These are phyloP conservation scores for Coelastrella sp. DNA, from an alignment of 139 green algal genomes.

Conservation along the genomic window DNA sequence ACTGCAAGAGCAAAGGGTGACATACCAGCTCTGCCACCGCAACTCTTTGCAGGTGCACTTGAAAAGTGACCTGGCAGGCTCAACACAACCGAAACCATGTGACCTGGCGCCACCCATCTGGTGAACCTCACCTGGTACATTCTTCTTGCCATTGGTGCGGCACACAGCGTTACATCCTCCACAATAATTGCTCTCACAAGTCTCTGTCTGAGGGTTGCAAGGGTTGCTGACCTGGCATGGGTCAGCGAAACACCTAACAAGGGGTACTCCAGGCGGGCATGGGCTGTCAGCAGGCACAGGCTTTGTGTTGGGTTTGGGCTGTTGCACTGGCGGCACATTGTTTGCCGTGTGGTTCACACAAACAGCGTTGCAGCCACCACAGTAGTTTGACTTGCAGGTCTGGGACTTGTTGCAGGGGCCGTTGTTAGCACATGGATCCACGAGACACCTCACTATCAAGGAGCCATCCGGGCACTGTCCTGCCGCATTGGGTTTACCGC, in stretches of 20 bases:
- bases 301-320: too few relatives aligned
- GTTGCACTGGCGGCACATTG: not conserved
- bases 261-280: not conserved
- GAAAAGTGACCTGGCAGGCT: not conserved
- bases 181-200: not conserved
- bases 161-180: not conserved
- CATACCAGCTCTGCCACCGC: too few relatives aligned
- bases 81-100: too few relatives aligned
- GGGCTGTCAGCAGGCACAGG: not conserved
- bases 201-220: not conserved
- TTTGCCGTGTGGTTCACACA: not conserved
- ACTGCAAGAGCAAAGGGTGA: too few relatives aligned
- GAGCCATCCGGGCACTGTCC: not conserved
- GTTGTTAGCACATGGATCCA: not conserved
- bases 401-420: not conserved
- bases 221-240: not conserved
- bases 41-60: not conserved
- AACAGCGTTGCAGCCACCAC: conserved; percentile 31
- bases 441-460: not conserved
- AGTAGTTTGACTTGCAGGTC: not conserved
- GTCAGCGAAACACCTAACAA: not conserved
- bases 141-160: not conserved
- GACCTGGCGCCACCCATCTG: too few relatives aligned
- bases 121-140: not conserved
- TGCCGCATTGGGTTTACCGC: not conserved